Conservation (phyloP, 805 yeast species). For the Candida ortonii region DNA sequence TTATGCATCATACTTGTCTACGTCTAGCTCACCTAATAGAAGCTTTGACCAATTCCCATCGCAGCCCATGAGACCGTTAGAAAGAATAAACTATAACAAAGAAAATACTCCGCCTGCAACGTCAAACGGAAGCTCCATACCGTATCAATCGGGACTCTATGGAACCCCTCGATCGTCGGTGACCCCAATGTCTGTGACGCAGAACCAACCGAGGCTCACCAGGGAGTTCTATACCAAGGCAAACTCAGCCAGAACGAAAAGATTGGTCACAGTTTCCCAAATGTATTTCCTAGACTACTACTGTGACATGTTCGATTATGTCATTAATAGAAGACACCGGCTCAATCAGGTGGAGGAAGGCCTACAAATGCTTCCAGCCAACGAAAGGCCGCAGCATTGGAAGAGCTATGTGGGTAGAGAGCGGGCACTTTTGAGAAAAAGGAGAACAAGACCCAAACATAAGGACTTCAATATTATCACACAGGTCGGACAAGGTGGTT, state of each 20-base stretch:
- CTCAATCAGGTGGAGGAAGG: slow-evolving; percentile 64
- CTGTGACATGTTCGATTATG: slow-evolving; percentile 93
- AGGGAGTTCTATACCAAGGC: slow-evolving; percentile 57
- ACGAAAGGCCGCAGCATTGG: slow-evolving; percentile 61
- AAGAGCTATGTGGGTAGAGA: slow-evolving; percentile 79
- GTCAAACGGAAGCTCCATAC: slow-evolving; percentile 23
- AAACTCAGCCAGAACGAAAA: slow-evolving; percentile 69
- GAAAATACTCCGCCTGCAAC: slow-evolving; percentile 39
- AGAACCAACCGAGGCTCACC: slow-evolving; percentile 25
- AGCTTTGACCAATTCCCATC: slow-evolving; percentile 25
- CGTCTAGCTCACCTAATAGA: slow-evolving; percentile 30
- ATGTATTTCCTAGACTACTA: slow-evolving; percentile 92
- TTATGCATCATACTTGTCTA: slow-evolving; percentile 28
- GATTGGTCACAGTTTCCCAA: slow-evolving; percentile 88
- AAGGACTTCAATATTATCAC: slow-evolving; percentile 96
- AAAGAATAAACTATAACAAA: slow-evolving; percentile 39
- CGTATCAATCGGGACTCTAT: slow-evolving; percentile 19
- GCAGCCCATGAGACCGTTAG: slow-evolving; percentile 23
- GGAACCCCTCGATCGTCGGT: slow-evolving; percentile 25
- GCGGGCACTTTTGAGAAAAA: slow-evolving; percentile 76
- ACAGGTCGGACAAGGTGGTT: slow-evolving; percentile 99
- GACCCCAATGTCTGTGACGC: slow-evolving; percentile 21
- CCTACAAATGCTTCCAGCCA: slow-evolving; percentile 34
- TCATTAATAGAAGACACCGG: slow-evolving; percentile 81
- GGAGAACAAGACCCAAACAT: slow-evolving; percentile 88